Evolutionary conservation across 805 yeast species (phyloP), one percentile per base, ranked within the genome.

Genomic region (Lipomyces kockii): DNA sequence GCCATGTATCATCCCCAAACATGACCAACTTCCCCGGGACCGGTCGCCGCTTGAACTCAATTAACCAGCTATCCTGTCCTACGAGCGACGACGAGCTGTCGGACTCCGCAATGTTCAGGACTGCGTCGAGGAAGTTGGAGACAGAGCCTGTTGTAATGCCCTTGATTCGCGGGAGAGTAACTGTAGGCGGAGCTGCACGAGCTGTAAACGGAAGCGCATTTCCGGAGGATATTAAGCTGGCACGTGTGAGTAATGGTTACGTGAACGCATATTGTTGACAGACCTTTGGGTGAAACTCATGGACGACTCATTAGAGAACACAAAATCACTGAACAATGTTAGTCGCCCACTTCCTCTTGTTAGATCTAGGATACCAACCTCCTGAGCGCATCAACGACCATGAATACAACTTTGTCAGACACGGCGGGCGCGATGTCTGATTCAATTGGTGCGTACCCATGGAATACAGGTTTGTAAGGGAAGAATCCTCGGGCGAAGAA

Each of bases 1-100:
- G 78, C 99, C 99, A 95, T 0, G 99, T 95, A 76, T 95, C 99
- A 78, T 95, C 99, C 39, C 99, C 99, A 80, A 85, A 94, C 85
- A 95, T 91, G 75, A 92, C 89, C 35, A 95, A 80, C 35, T 76
- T 77, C 3, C 75, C 75, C 1, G 63, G 57, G 37, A 78, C 78
- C 12, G 60, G 49, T 22, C 61, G 51, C 34, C 65, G 56, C 12
- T 73, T 63, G 78, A 92, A 82, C 75, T 95, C 98, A 46, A 82
- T 82, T 9, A 93, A 76, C 97, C 98, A 92, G 35, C 95, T 89
- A 76, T 95, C 99, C 70, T 89, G 96, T 60, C 83, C 85, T 0
- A 85, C 83, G 58, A 93, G 76, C 9, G 91, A 88, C 0, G 92
- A 84, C 0, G 86, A 80, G 49, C 87, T 87, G 69, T 92, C 97